Conservation (phyloP, 2,329 filamentous ascomycete species). For the Pseudocercospora ulei region DNA sequence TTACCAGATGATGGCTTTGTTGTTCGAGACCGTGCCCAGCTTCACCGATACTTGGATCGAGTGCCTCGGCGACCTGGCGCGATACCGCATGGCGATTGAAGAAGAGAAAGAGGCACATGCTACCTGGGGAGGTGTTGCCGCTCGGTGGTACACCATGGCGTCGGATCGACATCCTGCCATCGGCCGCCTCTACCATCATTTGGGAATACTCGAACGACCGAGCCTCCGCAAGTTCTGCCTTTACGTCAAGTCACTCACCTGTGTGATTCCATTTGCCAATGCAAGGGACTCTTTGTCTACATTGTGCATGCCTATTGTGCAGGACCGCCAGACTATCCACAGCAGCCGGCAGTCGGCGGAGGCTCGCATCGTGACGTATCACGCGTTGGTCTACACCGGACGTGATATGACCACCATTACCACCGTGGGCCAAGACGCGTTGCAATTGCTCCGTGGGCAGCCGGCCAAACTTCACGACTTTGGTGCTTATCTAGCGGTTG, state of each 20-base stretch:
- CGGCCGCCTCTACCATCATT: constrained; percentile 76
- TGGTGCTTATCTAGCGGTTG: constrained; percentile 51
- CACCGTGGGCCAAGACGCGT: constrained; percentile 43
- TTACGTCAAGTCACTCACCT: constrained; percentile 61
- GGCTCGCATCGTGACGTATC: constrained; percentile 52
- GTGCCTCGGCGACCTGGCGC: constrained; percentile 73
- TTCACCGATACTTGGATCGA: constrained; percentile 92
- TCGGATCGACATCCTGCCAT: constrained; percentile 65
- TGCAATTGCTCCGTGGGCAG: constrained; percentile 47
- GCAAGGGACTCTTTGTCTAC: constrained; percentile 61
- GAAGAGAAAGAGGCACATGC: constrained; percentile 61
- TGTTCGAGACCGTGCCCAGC: constrained; percentile 72
- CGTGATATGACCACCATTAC: constrained; percentile 43
- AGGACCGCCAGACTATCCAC: constrained; percentile 32
- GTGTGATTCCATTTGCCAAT: constrained; percentile 56
- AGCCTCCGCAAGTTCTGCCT: constrained; percentile 64
- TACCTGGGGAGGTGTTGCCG: constrained; percentile 68
- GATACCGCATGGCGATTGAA: constrained; percentile 88
- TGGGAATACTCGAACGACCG: constrained; percentile 66
- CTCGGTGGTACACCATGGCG: constrained; percentile 76
- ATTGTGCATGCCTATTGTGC: constrained; percentile 48
- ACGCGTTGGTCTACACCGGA: constrained; percentile 55
- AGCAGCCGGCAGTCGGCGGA: constrained; percentile 44
- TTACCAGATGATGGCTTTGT: constrained; percentile 78
- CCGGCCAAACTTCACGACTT: constrained; percentile 38